Evolutionary conservation across 257 asterid genomes (phyloP).

Genomic region (Fraxinus cuspidata): DNA sequence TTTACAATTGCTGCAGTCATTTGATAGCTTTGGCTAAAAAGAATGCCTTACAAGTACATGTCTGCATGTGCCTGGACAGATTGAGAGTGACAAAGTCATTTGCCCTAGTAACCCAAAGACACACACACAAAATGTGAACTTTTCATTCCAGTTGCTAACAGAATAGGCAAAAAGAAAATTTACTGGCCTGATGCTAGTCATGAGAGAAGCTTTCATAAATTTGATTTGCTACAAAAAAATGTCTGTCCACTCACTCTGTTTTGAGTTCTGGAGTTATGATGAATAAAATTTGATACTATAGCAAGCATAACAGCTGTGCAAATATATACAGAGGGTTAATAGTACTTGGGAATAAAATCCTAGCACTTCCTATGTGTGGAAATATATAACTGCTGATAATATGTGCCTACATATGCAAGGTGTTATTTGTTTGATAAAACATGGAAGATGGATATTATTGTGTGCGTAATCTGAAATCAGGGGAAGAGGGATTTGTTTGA

Average conservation of each 20-base stretch:
- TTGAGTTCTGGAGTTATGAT: slow-evolving; percentile 7
- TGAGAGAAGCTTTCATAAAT: background rate
- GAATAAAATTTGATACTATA: slow-evolving; percentile 3
- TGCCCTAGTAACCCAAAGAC: background rate
- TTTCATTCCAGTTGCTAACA: background rate
- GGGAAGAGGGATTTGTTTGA: slow-evolving; percentile 6
- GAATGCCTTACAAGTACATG: background rate
- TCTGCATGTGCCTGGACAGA: background rate
- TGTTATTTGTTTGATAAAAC: slow-evolving; percentile 1
- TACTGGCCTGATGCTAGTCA: background rate
- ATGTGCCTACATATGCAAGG: slow-evolving; percentile 6
- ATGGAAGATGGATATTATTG: background rate
- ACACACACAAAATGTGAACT: background rate
- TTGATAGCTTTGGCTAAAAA: background rate
- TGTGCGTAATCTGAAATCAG: background rate
- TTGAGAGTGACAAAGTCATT: background rate
- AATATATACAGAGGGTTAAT: background rate
- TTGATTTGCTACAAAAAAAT: background rate
- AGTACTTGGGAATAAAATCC: background rate
- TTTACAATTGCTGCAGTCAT: background rate
- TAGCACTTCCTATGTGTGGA: background rate
- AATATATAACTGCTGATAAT: background rate
- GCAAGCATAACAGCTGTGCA: slow-evolving; percentile 1
- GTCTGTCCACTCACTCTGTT: background rate
- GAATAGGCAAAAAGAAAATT: background rate